These are phyloP conservation scores for Saccharomycopsis malanga DNA, from an alignment of 805 yeast genomes.

Conservation along the genomic window DNA sequence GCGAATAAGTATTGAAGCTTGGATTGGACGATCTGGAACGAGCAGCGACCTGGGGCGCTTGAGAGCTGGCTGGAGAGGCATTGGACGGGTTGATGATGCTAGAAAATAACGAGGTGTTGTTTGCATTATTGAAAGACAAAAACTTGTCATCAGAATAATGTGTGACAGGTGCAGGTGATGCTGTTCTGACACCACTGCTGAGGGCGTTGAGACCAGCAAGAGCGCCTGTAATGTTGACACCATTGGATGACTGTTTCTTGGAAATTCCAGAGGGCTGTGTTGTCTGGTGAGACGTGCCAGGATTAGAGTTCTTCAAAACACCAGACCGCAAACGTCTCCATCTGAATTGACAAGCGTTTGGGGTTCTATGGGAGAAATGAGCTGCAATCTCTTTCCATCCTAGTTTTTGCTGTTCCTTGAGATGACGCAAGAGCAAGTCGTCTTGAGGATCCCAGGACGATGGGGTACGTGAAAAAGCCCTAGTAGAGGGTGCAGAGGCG, in stretches of 20 bases:
- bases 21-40: neutral
- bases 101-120: neutral
- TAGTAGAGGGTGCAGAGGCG: neutral
- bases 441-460: conserved; percentile 71
- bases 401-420: conserved; percentile 74
- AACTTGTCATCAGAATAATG: neutral
- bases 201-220: conserved; percentile 15
- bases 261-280: neutral
- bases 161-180: neutral
- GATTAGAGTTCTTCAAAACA: conserved; percentile 29
- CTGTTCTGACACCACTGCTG: conserved; percentile 6
- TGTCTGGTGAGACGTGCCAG: neutral
- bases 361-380: conserved; percentile 73
- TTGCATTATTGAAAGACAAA: neutral
- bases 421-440: conserved; percentile 60
- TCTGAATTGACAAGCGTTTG: conserved; percentile 84
- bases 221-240: conserved; percentile 5
- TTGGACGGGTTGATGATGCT: neutral
- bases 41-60: too few species aligned
- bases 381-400: conserved; percentile 88
- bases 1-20: neutral
- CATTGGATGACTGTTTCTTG: neutral
- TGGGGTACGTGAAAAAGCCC: conserved; percentile 18
- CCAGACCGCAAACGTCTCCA: conserved; percentile 66
- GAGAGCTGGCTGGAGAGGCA: too few species aligned